Percentiles rank a stretch among this genome's conserved stretches.
Evolutionary conservation across 352 stramenopile species (phyloP).

Genomic region (Phytophthora fragariaefolia): DNA sequence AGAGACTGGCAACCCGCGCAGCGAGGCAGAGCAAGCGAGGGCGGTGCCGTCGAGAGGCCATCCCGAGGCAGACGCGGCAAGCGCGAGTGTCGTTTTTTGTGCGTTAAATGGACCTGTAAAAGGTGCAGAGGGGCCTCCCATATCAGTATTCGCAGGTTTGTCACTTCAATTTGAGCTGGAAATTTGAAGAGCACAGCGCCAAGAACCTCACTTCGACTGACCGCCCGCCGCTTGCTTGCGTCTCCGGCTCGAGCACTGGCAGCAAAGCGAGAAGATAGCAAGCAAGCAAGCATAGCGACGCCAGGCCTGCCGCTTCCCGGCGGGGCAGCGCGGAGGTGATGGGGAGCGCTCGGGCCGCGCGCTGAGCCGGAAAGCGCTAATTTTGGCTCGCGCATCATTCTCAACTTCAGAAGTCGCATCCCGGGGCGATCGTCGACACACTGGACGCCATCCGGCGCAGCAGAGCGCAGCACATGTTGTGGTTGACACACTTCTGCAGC

Average conservation of each 20-base stretch:
- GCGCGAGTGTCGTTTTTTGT: background rate
- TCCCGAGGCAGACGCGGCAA: background rate
- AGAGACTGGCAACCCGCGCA: constrained; percentile 9
- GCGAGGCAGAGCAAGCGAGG: background rate
- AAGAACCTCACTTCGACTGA: no score
- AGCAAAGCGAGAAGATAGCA: no score
- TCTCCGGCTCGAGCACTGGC: background rate
- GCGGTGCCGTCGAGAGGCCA: no score
- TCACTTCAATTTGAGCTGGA: background rate
- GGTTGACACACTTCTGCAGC: background rate
- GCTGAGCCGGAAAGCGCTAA: constrained; percentile 8
- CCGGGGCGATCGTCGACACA: background rate
- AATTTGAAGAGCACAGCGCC: background rate
- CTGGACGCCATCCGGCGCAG: background rate
- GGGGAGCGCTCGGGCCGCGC: background rate
- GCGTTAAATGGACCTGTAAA: constrained; percentile 12
- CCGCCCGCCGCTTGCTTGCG: background rate
- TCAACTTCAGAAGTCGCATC: constrained; percentile 34
- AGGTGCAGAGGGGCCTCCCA: background rate
- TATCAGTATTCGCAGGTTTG: constrained; percentile 22
- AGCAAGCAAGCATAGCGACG: no score
- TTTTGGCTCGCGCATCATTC: constrained; percentile 20
- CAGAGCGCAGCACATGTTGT: no score
- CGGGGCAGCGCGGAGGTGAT: background rate
- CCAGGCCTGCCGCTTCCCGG: background rate